Evolutionary conservation across 495 filamentous ascomycete species (phyloP), one percentile per base, ranked within the genome.

Genomic region (Pseudomonodictys pantanalensis): DNA sequence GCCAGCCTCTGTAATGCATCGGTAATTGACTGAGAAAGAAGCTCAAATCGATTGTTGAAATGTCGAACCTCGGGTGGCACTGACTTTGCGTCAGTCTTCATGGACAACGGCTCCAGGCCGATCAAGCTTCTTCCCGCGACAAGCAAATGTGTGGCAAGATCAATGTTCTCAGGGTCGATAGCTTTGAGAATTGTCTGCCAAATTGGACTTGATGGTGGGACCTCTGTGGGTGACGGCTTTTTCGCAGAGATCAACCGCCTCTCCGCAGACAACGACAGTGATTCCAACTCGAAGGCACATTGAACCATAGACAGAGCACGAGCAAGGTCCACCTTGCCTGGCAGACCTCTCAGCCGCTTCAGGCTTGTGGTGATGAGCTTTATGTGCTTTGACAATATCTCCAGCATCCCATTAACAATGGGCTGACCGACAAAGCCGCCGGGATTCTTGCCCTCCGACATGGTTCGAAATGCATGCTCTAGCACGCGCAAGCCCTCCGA

Each of bases 161-260:
- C 78, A 18, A 84, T 61, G 55, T 86, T 84, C 7, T 83, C 79
- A 30, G 78, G 76, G 65, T 83, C 79, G 29, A 95, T 80, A 33
- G 85, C 79, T 49, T 82, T 78, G 28, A 92, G 75, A 29, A 91
- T 84, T 1, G 81, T 79, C 63, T 90, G 84, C 92, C 91, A 96
- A 26, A 95, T 82, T 1, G 77, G 75, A 0, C 85, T 87, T 59
- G 87, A 82, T 4, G 83, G 81, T 47, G 79, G 81, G 12, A 85
- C 76, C 22, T 85, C 83, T 53, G 87, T 80, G 35, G 89, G 85
- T n/a, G 92, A 77, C 10, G 79, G 72, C 23, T 76, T 75, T 2
- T 78, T 75, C 4, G 75, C 76, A 4, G 82, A 74, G 49, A 95
- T 78, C 12, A 84, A 79, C 46, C 85, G 80, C 68, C 83, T 87